Conservation (phyloP, 1,139 yeast genomes). For the Taphrina flavorubra region DNA sequence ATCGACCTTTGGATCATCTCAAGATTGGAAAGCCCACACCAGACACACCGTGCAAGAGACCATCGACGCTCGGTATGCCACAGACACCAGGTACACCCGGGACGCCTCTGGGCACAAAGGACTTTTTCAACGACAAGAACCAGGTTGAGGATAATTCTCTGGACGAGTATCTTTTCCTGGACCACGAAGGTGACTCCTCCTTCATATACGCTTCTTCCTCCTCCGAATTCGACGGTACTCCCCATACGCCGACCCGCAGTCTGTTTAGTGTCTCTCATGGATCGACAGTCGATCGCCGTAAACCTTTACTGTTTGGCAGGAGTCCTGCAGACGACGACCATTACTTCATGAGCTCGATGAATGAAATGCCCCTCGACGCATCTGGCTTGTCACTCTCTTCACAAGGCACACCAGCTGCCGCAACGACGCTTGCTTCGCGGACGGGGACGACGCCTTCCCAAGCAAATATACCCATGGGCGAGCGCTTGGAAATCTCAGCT, state of each 20-base stretch:
- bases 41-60: slow-evolving; percentile 83
- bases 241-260: slow-evolving; percentile 35
- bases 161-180: slow-evolving; percentile 29
- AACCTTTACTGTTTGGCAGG: slow-evolving; percentile 23
- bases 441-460: slow-evolving; percentile 3
- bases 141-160: slow-evolving; percentile 17
- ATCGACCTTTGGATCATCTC: slow-evolving; percentile 50
- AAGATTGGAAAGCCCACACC: slow-evolving; percentile 54
- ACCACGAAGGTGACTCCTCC: slow-evolving; percentile 35
- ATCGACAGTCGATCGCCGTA: slow-evolving; percentile 15
- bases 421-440: slow-evolving; percentile 23
- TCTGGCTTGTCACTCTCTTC: slow-evolving; percentile 15
- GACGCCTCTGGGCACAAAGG: slow-evolving; percentile 40
- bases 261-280: slow-evolving; percentile 26
- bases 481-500: slow-evolving; percentile 7
- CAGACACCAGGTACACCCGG: slow-evolving; percentile 40
- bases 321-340: slow-evolving; percentile 27
- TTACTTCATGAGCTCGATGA: slow-evolving; percentile 13
- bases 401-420: slow-evolving; percentile 13
- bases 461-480: background rate
- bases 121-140: slow-evolving; percentile 31
- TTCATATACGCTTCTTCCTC: slow-evolving; percentile 36
- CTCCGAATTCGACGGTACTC: slow-evolving; percentile 32
- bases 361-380: slow-evolving; percentile 9
- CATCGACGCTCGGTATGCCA: slow-evolving; percentile 46